Evolutionary conservation across 1,284 basidiomycete genomes (phyloP).

Genomic region (Microbotryum silenes-acaulis): DNA sequence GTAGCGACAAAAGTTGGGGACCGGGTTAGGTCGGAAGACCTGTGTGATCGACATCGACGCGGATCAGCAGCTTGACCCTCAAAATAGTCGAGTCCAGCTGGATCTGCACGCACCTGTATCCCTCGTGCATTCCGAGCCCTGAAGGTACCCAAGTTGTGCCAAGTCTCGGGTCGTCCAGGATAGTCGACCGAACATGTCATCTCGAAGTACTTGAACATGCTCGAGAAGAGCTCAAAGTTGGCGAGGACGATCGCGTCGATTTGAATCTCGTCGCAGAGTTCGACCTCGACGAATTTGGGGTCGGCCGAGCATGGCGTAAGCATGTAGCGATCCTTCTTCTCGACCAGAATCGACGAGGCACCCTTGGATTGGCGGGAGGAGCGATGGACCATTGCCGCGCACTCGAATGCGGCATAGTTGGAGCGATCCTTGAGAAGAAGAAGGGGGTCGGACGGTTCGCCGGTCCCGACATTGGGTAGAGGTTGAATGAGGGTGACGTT

Average conservation of each 20-base stretch:
- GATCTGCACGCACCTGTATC: constrained; percentile 61
- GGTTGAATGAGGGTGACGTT: constrained; percentile 20
- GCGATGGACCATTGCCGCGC: constrained; percentile 81
- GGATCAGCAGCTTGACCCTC: too few species aligned
- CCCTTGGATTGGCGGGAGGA: constrained; percentile 78
- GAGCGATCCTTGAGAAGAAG: constrained; percentile 55
- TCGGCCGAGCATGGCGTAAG: constrained; percentile 73
- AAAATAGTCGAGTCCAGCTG: too few species aligned
- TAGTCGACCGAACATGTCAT: constrained; percentile 48
- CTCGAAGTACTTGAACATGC: constrained; percentile 85
- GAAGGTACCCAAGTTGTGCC: constrained; percentile 58
- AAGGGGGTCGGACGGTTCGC: constrained; percentile 29
- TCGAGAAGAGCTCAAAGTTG: constrained; percentile 97
- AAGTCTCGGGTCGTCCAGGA: constrained; percentile 37
- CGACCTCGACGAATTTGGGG: constrained; percentile 81
- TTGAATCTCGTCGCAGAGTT: constrained; percentile 93
- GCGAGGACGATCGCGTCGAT: constrained; percentile 94
- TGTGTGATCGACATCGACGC: constrained; percentile 35
- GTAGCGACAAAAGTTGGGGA: constrained; percentile 77
- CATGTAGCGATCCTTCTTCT: constrained; percentile 94
- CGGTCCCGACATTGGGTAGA: constrained; percentile 21
- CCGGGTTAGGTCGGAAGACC: constrained; percentile 65
- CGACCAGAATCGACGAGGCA: constrained; percentile 71
- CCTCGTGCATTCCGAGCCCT: constrained; percentile 81
- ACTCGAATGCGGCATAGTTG: constrained; percentile 90